Percentiles rank a stretch among this genome's conserved stretches.
These are phyloP conservation scores for Fraxinus cuspidata DNA, from an alignment of 257 asterid species.

Conservation along the genomic window DNA sequence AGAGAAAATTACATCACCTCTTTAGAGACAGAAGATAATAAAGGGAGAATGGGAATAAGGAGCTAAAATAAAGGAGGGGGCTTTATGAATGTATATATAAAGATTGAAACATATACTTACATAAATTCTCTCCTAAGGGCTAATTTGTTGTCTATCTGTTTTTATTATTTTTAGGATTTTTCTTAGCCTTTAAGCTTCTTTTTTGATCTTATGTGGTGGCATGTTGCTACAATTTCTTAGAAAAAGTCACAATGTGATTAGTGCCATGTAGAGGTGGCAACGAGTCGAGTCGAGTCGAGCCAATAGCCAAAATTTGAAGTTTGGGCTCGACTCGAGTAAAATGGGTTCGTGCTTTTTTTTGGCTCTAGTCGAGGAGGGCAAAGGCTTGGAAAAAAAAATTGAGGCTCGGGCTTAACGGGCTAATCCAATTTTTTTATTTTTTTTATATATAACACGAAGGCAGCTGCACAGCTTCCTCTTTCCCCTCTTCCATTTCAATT, in stretches of 20 bases:
- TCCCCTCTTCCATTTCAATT: too few relatives aligned
- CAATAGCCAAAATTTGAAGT: too few relatives aligned
- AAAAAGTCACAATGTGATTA: not conserved
- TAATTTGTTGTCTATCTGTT: constrained; percentile 32
- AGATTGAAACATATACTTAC: constrained; percentile 18
- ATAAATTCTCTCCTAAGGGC: not conserved
- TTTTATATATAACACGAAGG: too few relatives aligned
- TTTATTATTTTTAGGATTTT: constrained; percentile 48
- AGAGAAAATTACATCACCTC: constrained; percentile 52
- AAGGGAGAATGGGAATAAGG: constrained; percentile 47
- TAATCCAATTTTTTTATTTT: too few relatives aligned
- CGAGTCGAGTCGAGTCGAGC: too few relatives aligned
- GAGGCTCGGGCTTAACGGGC: too few relatives aligned
- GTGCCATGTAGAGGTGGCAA: too few relatives aligned
- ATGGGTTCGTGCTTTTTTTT: too few relatives aligned
- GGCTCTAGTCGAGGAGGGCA: too few relatives aligned
- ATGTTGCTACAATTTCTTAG: not conserved
- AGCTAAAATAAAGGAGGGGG: constrained; percentile 49
- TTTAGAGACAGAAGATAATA: constrained; percentile 25
- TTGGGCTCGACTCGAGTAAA: too few relatives aligned
- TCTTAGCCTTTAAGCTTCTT: constrained; percentile 49
- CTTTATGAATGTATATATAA: constrained; percentile 41
- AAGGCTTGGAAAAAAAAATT: too few relatives aligned
- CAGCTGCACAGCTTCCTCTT: too few relatives aligned
- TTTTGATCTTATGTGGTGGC: constrained; percentile 17